These are phyloP conservation scores for Juglanconis oblonga DNA, from an alignment of 2,329 filamentous ascomycete species.

Conservation along the genomic window DNA sequence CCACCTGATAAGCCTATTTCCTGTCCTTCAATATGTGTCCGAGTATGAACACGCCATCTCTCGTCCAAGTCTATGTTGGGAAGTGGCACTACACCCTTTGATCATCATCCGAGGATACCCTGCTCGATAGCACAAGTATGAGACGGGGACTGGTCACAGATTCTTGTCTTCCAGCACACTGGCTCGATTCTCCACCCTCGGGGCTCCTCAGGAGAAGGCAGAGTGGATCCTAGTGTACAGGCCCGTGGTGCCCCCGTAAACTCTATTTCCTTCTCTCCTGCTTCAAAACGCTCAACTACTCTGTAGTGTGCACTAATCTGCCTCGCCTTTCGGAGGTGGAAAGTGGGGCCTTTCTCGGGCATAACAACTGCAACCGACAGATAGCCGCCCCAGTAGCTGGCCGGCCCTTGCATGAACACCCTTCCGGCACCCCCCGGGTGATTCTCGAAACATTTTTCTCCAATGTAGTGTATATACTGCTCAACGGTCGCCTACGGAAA, in stretches of 20 bases:
- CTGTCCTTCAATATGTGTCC: not conserved
- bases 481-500: not conserved
- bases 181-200: constrained; percentile 1
- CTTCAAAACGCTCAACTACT: not conserved
- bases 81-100: not conserved
- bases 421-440: not conserved
- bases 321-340: not conserved
- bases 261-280: not conserved
- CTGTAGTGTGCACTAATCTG: too few species aligned
- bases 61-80: not conserved
- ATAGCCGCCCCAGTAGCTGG: too few species aligned
- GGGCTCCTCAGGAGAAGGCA: not conserved
- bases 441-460: not conserved
- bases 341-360: not conserved
- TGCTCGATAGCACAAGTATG: not conserved
- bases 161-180: not conserved
- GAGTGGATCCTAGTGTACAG: not conserved
- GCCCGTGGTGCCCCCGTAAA: not conserved
- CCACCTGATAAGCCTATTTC: not conserved
- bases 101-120: not conserved
- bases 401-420: not conserved
- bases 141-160: not conserved
- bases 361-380: not conserved
- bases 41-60: not conserved
- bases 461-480: not conserved